Conservation (phyloP, 345 rosid genomes). For the Salix arbutifolia region DNA sequence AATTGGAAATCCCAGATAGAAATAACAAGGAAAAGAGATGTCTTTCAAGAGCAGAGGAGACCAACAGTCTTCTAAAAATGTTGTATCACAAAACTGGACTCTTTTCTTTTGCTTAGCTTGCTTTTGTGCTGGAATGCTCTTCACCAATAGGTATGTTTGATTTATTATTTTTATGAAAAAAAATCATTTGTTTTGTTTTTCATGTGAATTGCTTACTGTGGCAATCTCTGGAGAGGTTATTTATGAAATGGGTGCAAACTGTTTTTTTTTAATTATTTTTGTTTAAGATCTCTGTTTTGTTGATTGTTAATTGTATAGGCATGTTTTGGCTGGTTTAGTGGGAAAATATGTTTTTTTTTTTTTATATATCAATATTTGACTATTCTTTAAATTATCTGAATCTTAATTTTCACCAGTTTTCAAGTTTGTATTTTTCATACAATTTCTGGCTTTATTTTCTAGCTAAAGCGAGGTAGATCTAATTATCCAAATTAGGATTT, state of each 20-base stretch:
- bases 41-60: conserved; percentile 70
- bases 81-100: conserved; percentile 67
- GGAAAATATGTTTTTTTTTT: neutral
- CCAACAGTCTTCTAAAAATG: conserved; percentile 35
- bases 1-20: neutral
- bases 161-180: neutral
- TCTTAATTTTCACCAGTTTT: neutral
- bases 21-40: conserved; percentile 28
- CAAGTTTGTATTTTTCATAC: no score
- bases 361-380: neutral
- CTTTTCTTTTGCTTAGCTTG: conserved; percentile 64
- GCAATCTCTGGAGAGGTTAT: neutral
- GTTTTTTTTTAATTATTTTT: neutral
- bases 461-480: neutral
- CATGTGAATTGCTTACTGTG: neutral
- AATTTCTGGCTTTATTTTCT: no score
- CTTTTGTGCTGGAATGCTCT: conserved; percentile 81
- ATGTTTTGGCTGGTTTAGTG: conserved; percentile 1
- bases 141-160: conserved; percentile 66
- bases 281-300: conserved; percentile 15
- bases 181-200: neutral
- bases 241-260: conserved; percentile 5
- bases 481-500: neutral
- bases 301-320: neutral
- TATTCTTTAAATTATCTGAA: neutral